Evolutionary conservation across 2,329 filamentous ascomycete genomes (phyloP).

Genomic region (Blastomyces parvus): DNA sequence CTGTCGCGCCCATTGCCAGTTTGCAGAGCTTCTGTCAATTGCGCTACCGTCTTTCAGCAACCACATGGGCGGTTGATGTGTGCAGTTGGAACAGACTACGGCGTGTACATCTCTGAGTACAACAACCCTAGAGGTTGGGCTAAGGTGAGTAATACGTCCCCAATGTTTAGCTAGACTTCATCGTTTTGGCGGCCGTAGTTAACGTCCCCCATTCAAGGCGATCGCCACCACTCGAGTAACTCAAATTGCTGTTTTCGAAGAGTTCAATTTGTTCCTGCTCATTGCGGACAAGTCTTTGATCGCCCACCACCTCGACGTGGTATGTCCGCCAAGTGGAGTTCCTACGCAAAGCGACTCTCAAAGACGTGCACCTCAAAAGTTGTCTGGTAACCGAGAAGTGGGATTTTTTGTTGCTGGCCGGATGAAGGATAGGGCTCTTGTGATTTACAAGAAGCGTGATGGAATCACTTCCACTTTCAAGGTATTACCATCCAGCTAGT

Average conservation of each 20-base stretch:
- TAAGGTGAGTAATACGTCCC: conserved; percentile 51
- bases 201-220: conserved; percentile 44
- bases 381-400: conserved; percentile 79
- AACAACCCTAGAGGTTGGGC: conserved; percentile 85
- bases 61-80: conserved; percentile 78
- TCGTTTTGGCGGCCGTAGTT: conserved; percentile 16
- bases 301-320: conserved; percentile 83
- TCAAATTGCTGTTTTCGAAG: conserved; percentile 88
- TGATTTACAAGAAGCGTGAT: conserved; percentile 97
- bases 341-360: conserved; percentile 55
- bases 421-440: conserved; percentile 91
- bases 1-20: conserved; percentile 64
- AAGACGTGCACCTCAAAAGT: conserved; percentile 79
- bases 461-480: conserved; percentile 88
- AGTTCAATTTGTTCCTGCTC: conserved; percentile 84
- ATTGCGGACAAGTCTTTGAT: conserved; percentile 87
- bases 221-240: conserved; percentile 71
- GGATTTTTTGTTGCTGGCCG: conserved; percentile 92
- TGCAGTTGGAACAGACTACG: conserved; percentile 89
- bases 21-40: conserved; percentile 81
- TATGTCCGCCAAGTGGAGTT: conserved; percentile 49
- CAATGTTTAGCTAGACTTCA: conserved; percentile 4
- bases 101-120: conserved; percentile 81
- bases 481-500: conserved; percentile 22
- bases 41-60: conserved; percentile 76